These are phyloP conservation scores for Beauveria asiatica DNA, from an alignment of 2,329 filamentous ascomycete genomes.

Conservation along the genomic window DNA sequence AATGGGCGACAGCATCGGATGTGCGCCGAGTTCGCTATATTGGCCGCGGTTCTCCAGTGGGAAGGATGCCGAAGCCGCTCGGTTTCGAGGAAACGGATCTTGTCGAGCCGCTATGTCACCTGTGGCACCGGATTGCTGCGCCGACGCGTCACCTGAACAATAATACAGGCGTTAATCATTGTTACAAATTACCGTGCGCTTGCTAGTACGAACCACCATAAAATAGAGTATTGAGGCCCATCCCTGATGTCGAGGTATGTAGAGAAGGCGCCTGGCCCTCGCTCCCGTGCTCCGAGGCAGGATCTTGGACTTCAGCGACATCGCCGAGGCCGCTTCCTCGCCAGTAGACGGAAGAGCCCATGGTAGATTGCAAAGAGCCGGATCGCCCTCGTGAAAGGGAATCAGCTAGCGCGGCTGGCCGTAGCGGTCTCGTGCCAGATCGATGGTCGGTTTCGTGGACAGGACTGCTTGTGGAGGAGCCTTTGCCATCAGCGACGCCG, in stretches of 20 bases:
- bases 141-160: conserved; percentile 1
- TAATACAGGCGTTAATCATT: conserved; percentile 2
- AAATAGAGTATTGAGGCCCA: conserved; percentile 8
- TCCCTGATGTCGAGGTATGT: conserved; percentile 2
- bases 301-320: background rate
- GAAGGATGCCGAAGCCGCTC: conserved; percentile 1
- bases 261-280: background rate
- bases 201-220: conserved; percentile 9
- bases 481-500: conserved; percentile 23
- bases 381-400: conserved; percentile 48
- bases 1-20: conserved; percentile 1
- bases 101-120: conserved; percentile 1
- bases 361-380: conserved; percentile 49
- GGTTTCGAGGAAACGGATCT: conserved; percentile 1
- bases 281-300: conserved; percentile 4
- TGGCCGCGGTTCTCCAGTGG: background rate
- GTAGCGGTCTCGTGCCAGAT: conserved; percentile 42
- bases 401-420: conserved; percentile 51
- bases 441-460: conserved; percentile 18
- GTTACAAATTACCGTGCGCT: background rate
- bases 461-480: conserved; percentile 13
- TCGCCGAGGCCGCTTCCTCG: conserved; percentile 6
- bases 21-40: background rate
- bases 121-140: conserved; percentile 3
- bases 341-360: conserved; percentile 55